Conservation (phyloP, 2,329 filamentous ascomycete genomes). For the Moelleriella libera region DNA sequence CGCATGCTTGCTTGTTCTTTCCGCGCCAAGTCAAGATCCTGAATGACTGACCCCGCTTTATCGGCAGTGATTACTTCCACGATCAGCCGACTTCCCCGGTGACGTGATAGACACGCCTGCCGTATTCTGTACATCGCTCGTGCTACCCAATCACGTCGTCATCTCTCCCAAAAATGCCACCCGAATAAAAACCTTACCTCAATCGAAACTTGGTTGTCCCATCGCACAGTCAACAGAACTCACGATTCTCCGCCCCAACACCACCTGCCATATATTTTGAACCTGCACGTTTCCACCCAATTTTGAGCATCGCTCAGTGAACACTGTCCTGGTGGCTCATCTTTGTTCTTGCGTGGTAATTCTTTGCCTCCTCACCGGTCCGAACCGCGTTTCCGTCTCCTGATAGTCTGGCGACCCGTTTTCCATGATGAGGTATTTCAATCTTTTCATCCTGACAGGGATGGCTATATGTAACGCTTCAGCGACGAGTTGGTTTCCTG, state of each 20-base stretch:
- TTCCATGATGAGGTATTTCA: conserved; percentile 63
- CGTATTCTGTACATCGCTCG: not conserved
- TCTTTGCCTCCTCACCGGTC: no score
- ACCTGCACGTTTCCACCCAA: no score
- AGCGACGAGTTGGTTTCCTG: conserved; percentile 68
- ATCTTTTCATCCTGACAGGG: conserved; percentile 54
- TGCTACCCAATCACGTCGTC: not conserved
- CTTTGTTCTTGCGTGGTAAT: no score
- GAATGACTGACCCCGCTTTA: not conserved
- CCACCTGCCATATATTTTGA: no score
- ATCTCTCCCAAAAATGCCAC: not conserved
- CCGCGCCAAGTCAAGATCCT: no score
- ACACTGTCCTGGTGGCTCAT: no score
- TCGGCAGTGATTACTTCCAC: not conserved
- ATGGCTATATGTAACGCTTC: conserved; percentile 56
- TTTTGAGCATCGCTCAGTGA: no score
- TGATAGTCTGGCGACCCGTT: no score
- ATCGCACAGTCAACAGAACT: not conserved
- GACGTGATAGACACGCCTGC: conserved; percentile 7
- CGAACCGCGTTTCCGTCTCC: no score
- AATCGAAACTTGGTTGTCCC: not conserved
- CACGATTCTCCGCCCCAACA: no score
- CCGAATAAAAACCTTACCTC: no score
- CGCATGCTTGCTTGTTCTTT: no score
- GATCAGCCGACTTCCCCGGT: not conserved